A percentile compares a stretch with the other conserved stretches of the same genome.
These are phyloP conservation scores for Apostasia shenzhenica DNA, from an alignment of 106 monocot species.

Conservation along the genomic window DNA sequence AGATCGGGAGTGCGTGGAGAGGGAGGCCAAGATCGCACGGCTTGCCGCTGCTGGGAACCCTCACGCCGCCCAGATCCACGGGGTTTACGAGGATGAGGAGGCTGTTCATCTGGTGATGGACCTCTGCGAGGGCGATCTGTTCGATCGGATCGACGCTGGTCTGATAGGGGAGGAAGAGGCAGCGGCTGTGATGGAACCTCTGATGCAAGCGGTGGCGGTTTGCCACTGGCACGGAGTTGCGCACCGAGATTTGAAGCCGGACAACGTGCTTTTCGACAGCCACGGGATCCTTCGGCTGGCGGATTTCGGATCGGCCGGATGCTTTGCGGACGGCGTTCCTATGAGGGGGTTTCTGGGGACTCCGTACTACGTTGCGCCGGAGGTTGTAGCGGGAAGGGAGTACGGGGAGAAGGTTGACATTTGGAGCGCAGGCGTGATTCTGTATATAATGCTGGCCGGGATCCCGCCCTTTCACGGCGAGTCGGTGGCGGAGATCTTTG, in stretches of 20 bases:
- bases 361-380: slow-evolving; percentile 90
- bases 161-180: slow-evolving; percentile 52
- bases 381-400: slow-evolving; percentile 56
- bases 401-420: slow-evolving; percentile 89
- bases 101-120: slow-evolving; percentile 64
- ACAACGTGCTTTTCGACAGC: slow-evolving; percentile 64
- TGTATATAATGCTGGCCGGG: slow-evolving; percentile 74
- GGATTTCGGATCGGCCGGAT: slow-evolving; percentile 80
- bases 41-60: slow-evolving; percentile 49
- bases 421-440: slow-evolving; percentile 83
- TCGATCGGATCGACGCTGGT: slow-evolving; percentile 39
- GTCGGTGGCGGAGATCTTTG: slow-evolving; percentile 61
- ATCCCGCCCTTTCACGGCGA: slow-evolving; percentile 76
- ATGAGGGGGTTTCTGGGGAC: slow-evolving; percentile 84
- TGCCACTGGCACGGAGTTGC: slow-evolving; percentile 77
- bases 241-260: slow-evolving; percentile 88
- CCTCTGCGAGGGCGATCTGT: slow-evolving; percentile 64
- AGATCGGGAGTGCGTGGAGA: slow-evolving; percentile 39
- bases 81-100: slow-evolving; percentile 51
- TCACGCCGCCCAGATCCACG: slow-evolving; percentile 44
- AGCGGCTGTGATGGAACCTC: slow-evolving; percentile 29
- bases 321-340: slow-evolving; percentile 27
- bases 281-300: slow-evolving; percentile 33
- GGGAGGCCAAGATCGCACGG: slow-evolving; percentile 53
- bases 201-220: slow-evolving; percentile 58